phyloP scores from a whole-genome alignment of 805 yeast genomes.

The Hanseniaspora occidentalis region DNA sequence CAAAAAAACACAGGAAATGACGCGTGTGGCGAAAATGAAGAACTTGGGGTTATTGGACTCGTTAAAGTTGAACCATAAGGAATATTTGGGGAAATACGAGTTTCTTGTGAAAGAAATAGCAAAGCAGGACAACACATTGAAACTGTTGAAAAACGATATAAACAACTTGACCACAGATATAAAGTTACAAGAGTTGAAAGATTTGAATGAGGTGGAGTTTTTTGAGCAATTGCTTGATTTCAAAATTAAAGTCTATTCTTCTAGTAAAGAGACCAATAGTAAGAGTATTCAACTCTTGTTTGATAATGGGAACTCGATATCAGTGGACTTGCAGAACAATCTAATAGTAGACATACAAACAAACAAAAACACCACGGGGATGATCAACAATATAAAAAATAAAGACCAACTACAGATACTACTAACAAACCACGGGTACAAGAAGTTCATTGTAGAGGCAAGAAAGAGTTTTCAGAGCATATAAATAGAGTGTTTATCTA shows the following conservation, averaged over 20 bases:
- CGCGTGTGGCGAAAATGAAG: constrained; percentile 10
- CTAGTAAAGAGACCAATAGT: too few relatives aligned
- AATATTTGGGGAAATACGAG: constrained; percentile 6
- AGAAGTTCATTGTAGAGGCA: constrained; percentile 5
- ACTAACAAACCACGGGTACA: background rate
- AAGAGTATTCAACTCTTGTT: constrained; percentile 33
- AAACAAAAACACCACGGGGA: constrained; percentile 5
- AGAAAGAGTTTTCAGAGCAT: background rate
- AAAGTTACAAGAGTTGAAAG: constrained; percentile 22
- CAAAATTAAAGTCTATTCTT: constrained; percentile 39
- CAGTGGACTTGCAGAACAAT: constrained; percentile 34
- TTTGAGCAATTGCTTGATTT: constrained; percentile 46
- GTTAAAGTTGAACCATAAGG: constrained; percentile 3
- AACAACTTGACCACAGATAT: constrained; percentile 19
- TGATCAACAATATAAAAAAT: background rate
- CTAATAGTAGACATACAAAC: constrained; percentile 5
- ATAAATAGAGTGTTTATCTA: too few relatives aligned
- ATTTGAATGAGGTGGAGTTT: constrained; percentile 23
- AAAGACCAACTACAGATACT: background rate
- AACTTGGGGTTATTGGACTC: background rate
- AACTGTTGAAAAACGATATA: constrained; percentile 26
- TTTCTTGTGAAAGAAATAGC: background rate
- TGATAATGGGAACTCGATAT: constrained; percentile 23
- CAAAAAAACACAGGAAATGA: too few relatives aligned
- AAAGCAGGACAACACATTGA: constrained; percentile 27